These are phyloP conservation scores for Neodidymelliopsis sp. DNA, from an alignment of 2,329 filamentous ascomycete species.

Conservation along the genomic window DNA sequence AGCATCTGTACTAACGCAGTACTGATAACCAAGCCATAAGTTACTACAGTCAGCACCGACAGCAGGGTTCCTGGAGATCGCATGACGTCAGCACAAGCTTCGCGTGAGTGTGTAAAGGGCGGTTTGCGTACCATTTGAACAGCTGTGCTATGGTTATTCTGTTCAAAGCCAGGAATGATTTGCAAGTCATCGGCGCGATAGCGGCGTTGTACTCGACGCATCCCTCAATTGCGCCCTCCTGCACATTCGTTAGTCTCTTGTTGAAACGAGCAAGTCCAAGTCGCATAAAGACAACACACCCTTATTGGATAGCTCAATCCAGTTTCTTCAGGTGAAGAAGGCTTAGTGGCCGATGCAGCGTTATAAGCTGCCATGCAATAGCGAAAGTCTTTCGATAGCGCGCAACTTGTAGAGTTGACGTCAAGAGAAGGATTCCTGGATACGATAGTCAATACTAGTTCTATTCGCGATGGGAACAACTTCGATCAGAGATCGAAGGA, in stretches of 20 bases:
- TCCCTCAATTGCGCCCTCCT: slow-evolving; percentile 13
- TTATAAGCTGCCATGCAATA: slow-evolving; percentile 17
- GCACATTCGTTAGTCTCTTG: slow-evolving; percentile 10
- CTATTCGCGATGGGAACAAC: slow-evolving; percentile 10
- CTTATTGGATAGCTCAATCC: slow-evolving; percentile 14
- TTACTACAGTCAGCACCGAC: slow-evolving; percentile 10
- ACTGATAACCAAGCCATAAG: slow-evolving; percentile 16
- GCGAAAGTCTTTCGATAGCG: slow-evolving; percentile 14
- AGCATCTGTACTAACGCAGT: slow-evolving; percentile 15
- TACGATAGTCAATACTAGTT: slow-evolving; percentile 10
- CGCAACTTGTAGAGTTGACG: slow-evolving; percentile 12
- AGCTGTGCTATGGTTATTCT: slow-evolving; percentile 13
- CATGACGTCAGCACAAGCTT: slow-evolving; percentile 6
- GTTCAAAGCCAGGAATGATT: slow-evolving; percentile 14
- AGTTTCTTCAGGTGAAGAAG: slow-evolving; percentile 9
- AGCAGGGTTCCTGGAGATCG: slow-evolving; percentile 11
- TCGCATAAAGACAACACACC: slow-evolving; percentile 13
- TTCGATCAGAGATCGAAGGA: slow-evolving; percentile 8
- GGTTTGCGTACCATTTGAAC: slow-evolving; percentile 11
- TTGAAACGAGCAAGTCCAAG: slow-evolving; percentile 13
- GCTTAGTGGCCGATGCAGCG: slow-evolving; percentile 4
- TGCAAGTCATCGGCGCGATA: slow-evolving; percentile 13
- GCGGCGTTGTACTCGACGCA: slow-evolving; percentile 15
- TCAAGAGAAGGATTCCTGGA: slow-evolving; percentile 10
- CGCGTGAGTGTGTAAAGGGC: slow-evolving; percentile 4